Conservation (phyloP, 1,139 yeast species). For the Nakaseomyces nivariensis region DNA sequence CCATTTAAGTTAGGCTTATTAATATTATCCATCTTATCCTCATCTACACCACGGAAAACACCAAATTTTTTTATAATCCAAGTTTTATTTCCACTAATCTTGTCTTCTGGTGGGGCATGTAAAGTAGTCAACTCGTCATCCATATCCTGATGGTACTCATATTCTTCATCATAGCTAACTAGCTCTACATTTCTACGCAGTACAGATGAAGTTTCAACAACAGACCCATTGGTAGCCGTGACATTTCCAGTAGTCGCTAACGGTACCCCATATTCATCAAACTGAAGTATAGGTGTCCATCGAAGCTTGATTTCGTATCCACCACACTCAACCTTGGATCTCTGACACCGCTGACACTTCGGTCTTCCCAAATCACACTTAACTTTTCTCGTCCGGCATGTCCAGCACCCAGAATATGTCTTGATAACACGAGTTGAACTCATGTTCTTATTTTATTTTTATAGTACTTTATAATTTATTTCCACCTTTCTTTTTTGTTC, state of each 20-base stretch:
- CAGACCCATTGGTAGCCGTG: conserved; percentile 7
- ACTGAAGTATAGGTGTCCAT: conserved; percentile 57
- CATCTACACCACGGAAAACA: conserved; percentile 42
- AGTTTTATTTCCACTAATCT: conserved; percentile 41
- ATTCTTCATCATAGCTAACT: conserved; percentile 57
- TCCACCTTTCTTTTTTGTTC: not conserved
- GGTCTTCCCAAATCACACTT: conserved; percentile 52
- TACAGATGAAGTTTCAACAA: conserved; percentile 8
- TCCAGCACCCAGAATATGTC: conserved; percentile 55
- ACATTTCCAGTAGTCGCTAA: conserved; percentile 24
- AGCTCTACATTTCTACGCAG: conserved; percentile 66
- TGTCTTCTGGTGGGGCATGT: conserved; percentile 41
- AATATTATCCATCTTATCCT: conserved; percentile 4
- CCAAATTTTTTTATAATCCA: conserved; percentile 74
- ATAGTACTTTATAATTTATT: not conserved
- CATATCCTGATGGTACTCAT: conserved; percentile 72
- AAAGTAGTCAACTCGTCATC: conserved; percentile 58
- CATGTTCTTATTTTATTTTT: not conserved
- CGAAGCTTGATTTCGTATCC: conserved; percentile 75
- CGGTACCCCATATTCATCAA: conserved; percentile 33
- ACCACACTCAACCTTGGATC: conserved; percentile 55
- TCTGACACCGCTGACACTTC: conserved; percentile 41
- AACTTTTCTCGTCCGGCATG: conserved; percentile 50
- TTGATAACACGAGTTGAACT: conserved; percentile 19
- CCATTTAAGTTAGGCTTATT: conserved; percentile 1